Conservation (phyloP, 352 stramenopile genomes). For the Pythium dissotocum region DNA sequence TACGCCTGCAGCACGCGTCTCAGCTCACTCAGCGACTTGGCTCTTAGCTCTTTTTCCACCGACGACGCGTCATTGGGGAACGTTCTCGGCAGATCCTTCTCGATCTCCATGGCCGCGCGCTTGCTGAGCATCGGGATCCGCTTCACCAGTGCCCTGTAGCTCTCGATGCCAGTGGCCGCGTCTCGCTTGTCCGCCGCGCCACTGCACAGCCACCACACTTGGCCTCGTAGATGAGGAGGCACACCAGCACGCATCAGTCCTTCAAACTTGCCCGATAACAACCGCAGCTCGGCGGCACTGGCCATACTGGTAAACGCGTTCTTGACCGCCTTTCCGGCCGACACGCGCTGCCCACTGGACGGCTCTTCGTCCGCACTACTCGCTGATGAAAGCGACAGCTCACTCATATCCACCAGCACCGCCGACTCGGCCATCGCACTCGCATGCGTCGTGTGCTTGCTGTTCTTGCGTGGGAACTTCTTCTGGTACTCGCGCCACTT, state of each 20-base stretch:
- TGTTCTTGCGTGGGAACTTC: slow-evolving; percentile 33
- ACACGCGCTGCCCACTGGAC: slow-evolving; percentile 13
- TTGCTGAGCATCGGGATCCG: slow-evolving; percentile 61
- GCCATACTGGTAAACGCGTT: slow-evolving; percentile 51
- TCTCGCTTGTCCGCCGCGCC: slow-evolving; percentile 55
- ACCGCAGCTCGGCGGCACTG: slow-evolving; percentile 47
- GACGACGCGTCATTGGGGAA: slow-evolving; percentile 47
- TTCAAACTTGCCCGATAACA: slow-evolving; percentile 69
- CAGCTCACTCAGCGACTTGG: slow-evolving; percentile 57
- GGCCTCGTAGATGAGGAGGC: slow-evolving; percentile 59
- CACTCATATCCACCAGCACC: slow-evolving; percentile 2
- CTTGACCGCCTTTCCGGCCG: slow-evolving; percentile 42
- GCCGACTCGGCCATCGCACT: slow-evolving; percentile 10
- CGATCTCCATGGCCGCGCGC: slow-evolving; percentile 79
- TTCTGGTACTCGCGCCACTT: slow-evolving; percentile 77
- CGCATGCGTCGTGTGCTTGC: background rate
- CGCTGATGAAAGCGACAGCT: background rate
- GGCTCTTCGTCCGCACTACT: slow-evolving; percentile 1
- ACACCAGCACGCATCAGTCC: slow-evolving; percentile 61
- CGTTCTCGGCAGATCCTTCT: slow-evolving; percentile 87
- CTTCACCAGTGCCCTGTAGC: slow-evolving; percentile 57
- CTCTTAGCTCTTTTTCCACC: slow-evolving; percentile 26
- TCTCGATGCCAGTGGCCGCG: slow-evolving; percentile 32
- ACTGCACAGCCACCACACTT: slow-evolving; percentile 85
- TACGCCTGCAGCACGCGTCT: slow-evolving; percentile 84